Conservation (phyloP, 352 stramenopile species). For the Halophytophthora batemanensis region DNA sequence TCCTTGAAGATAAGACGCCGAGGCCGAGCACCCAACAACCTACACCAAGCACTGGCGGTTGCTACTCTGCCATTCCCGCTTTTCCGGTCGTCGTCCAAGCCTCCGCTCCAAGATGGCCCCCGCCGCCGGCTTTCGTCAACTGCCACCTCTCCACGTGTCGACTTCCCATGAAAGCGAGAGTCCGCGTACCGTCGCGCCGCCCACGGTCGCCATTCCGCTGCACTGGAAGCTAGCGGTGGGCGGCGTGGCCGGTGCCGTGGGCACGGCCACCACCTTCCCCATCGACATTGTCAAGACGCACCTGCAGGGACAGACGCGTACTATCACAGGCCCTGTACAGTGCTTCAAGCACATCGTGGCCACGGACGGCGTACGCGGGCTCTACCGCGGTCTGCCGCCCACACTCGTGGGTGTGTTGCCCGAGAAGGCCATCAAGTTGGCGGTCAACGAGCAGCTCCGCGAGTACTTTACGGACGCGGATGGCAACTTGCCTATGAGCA, state of each 20-base stretch:
- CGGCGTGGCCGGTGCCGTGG: constrained; percentile 82
- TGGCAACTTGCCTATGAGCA: constrained; percentile 51
- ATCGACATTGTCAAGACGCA: constrained; percentile 94
- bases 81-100: constrained; percentile 15
- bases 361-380: constrained; percentile 59
- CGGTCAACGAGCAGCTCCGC: constrained; percentile 90
- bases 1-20: too few relatives aligned
- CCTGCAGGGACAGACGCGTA: constrained; percentile 74
- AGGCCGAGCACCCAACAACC: constrained; percentile 12
- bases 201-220: constrained; percentile 55
- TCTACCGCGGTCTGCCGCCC: constrained; percentile 75
- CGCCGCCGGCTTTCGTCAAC: constrained; percentile 10
- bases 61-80: constrained; percentile 30
- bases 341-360: constrained; percentile 71
- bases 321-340: constrained; percentile 55
- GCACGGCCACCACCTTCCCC: constrained; percentile 84
- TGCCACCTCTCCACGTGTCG: constrained; percentile 19
- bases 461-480: constrained; percentile 63
- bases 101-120: constrained; percentile 3
- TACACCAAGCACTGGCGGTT: constrained; percentile 1
- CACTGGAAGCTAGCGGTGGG: constrained; percentile 83
- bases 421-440: constrained; percentile 91
- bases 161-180: constrained; percentile 7
- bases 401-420: constrained; percentile 83
- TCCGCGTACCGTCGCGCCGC: constrained; percentile 8